A percentile compares a stretch with the other conserved stretches of the same genome.
These are phyloP conservation scores for Amanita inopinata DNA, from an alignment of 768 basidiomycete genomes.

Conservation along the genomic window DNA sequence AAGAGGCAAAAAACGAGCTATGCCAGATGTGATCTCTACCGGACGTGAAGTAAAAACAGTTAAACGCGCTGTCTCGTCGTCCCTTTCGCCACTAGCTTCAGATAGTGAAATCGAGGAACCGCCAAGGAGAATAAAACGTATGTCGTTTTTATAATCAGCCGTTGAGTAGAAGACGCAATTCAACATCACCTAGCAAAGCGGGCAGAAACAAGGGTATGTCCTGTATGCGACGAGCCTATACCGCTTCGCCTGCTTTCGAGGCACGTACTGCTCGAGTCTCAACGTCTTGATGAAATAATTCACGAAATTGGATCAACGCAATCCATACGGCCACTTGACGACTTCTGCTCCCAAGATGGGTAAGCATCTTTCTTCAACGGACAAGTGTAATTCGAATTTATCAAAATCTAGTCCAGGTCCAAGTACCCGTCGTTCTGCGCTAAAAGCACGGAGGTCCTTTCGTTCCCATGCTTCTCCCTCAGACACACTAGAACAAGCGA, in stretches of 20 bases:
- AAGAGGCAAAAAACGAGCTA: conserved; percentile 43
- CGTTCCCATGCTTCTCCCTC: conserved; percentile 15
- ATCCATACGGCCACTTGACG: conserved; percentile 31
- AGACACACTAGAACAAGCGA: conserved; percentile 29
- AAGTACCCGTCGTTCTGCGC: conserved; percentile 28
- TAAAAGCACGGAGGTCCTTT: conserved; percentile 31
- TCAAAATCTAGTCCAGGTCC: conserved; percentile 19
- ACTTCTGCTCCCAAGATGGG: conserved; percentile 38
- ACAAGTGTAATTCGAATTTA: neutral
- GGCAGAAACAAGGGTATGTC: conserved; percentile 68
- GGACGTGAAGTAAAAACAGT: conserved; percentile 9
- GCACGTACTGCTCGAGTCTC: conserved; percentile 57
- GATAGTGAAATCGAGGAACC: conserved; percentile 5
- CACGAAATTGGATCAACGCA: conserved; percentile 53
- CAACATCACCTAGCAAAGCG: conserved; percentile 39
- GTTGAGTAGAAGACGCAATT: neutral
- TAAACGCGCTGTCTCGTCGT: conserved; percentile 17
- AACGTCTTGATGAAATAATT: conserved; percentile 62
- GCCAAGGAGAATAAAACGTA: conserved; percentile 40
- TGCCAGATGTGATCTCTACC: conserved; percentile 20
- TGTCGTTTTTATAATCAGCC: conserved; percentile 15
- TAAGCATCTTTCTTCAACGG: conserved; percentile 21
- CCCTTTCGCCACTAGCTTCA: conserved; percentile 21
- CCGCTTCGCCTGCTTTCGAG: conserved; percentile 60
- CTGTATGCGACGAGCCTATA: conserved; percentile 63